Conservation (phyloP, 345 rosid species). For the Passiflora organensis region DNA sequence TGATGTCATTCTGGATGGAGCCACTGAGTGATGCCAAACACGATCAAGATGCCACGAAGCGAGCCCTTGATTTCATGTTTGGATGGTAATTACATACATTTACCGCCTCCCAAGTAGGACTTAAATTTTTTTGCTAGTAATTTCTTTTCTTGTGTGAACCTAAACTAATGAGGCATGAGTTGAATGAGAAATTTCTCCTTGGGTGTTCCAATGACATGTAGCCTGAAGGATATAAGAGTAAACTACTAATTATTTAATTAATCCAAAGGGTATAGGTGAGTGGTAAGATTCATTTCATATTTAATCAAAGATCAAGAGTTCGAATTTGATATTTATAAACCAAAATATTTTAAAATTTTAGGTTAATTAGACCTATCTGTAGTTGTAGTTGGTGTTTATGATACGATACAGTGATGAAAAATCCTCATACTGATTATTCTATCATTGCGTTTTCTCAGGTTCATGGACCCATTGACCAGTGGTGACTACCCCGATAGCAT, state of each 20-base stretch:
- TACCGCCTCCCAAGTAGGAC: not conserved
- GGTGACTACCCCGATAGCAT: constrained; percentile 61
- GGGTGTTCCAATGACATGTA: not conserved
- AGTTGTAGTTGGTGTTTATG: no score
- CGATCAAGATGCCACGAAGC: constrained; percentile 13
- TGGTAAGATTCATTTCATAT: no score
- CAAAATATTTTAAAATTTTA: no score
- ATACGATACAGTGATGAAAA: not conserved
- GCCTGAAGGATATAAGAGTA: no score
- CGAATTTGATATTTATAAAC: no score
- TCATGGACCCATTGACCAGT: constrained; percentile 40
- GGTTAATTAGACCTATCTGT: no score
- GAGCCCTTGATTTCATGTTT: constrained; percentile 14
- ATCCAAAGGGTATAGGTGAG: no score
- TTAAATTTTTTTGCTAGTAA: not conserved
- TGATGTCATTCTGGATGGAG: constrained; percentile 20
- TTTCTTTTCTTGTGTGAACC: no score
- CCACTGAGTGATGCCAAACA: constrained; percentile 16
- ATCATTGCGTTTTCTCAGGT: constrained; percentile 29
- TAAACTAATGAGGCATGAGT: no score
- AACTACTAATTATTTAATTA: no score
- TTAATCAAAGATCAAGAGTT: no score
- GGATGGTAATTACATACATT: constrained; percentile 14
- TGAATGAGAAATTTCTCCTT: no score
- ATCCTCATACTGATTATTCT: not conserved